phyloP scores from a whole-genome alignment of 2,329 filamentous ascomycete species.

The Sporothrix phasma region DNA sequence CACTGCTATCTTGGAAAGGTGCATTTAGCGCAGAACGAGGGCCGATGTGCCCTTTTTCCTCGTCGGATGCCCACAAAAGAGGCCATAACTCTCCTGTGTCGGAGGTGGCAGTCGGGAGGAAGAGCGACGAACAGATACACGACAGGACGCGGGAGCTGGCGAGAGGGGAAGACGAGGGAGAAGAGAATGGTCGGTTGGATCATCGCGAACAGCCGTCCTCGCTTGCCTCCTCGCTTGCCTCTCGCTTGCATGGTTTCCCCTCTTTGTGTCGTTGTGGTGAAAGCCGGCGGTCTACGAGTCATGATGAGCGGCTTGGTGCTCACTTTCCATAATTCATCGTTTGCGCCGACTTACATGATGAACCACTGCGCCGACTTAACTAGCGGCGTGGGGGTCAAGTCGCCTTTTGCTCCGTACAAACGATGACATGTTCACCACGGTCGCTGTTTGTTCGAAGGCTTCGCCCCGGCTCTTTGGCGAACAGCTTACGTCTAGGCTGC shows the following conservation, averaged over 20 bases:
- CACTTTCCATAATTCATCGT: neutral
- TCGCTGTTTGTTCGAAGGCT: too few species aligned
- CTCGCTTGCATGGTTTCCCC: neutral
- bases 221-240: too few species aligned
- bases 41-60: neutral
- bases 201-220: neutral
- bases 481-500: too few species aligned
- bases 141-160: neutral
- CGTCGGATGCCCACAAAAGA: neutral
- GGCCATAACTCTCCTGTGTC: neutral
- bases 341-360: constrained; percentile 1
- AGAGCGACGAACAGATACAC: neutral
- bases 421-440: too few species aligned
- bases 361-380: neutral
- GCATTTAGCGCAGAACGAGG: neutral
- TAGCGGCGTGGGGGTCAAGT: constrained; percentile 13
- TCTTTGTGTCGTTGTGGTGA: neutral
- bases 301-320: neutral
- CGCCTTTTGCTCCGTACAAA: too few species aligned
- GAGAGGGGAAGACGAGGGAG: neutral
- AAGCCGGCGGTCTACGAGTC: neutral
- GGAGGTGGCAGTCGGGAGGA: neutral
- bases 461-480: too few species aligned
- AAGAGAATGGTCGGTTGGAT: neutral
- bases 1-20: neutral